Evolutionary conservation across 768 basidiomycete genomes (phyloP), one percentile per base, ranked within the genome.

Genomic region (Leccinum arenicola): DNA sequence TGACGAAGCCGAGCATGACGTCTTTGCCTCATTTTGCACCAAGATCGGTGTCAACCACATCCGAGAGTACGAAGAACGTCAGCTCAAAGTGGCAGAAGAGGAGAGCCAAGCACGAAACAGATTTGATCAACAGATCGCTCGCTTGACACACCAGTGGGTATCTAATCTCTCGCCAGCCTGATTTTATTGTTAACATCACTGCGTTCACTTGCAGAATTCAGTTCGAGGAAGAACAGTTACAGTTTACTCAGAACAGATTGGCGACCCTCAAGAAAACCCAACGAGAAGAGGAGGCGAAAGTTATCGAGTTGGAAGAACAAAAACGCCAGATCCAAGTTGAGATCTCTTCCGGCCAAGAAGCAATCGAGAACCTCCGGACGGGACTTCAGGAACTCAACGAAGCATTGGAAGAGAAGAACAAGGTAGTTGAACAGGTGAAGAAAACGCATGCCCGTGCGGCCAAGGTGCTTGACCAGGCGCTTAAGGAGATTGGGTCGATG

Each of bases 31-130:
- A 3, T 98, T 99, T 76, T 98, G 95, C 69, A 70, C 74, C 38
- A 82, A 84, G 64, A 94, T 98, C 63, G 82, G 85, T 10, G 88
- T 97, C 7, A 71, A 75, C 14, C 87, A 87, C 73, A 93, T 99
- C 61, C 85, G 95, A 27, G 93, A 95, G 64, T 99, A 95, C 70
- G 96, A 98, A 73, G 90, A 93, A 69, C 85, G 89, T 21, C 93
- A 96, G 68, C 78, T 98, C 31, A 91, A 88, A 71, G 83, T 91
- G 23, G 93, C 91, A 0, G 88, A 94, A 72, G 91, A 91, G 66
- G 93, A 94, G 72, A 91, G 84, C 67, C 91, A 91, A 65, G 91
- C 90, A 8, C 77, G 91, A 58, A 75, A 95, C 63, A 82, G 88
- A 50, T 96, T 85, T 64, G 88, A 94, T 63, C 90, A 87, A 5